Evolutionary conservation across 768 basidiomycete species (phyloP).

Genomic region (Hirschioporus abietinus): DNA sequence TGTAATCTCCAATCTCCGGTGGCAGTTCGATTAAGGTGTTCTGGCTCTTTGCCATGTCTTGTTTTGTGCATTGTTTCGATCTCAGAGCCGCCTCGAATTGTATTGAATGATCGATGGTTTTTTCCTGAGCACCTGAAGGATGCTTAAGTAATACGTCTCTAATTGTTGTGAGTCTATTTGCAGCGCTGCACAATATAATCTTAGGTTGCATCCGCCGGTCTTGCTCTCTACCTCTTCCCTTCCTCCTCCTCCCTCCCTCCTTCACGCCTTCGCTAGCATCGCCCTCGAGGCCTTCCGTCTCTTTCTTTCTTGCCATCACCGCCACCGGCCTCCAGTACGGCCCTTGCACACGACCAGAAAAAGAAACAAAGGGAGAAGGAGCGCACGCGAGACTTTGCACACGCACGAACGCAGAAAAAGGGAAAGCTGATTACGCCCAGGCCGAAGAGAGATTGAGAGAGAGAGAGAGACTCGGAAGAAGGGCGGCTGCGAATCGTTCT

Average conservation of each 20-base stretch:
- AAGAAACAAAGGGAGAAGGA: too few species aligned
- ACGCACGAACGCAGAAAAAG: not conserved
- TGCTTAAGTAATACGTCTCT: not conserved
- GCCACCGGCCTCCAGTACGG: too few species aligned
- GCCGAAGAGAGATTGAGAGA: not conserved
- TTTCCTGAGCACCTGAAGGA: not conserved
- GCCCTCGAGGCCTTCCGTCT: too few species aligned
- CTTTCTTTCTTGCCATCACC: too few species aligned
- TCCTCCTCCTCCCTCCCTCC: not conserved
- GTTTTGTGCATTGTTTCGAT: not conserved
- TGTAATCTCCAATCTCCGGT: conserved; percentile 14
- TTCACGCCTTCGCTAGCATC: too few species aligned
- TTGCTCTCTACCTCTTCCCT: not conserved
- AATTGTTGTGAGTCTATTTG: not conserved
- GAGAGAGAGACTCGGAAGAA: not conserved
- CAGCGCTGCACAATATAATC: not conserved
- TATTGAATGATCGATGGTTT: not conserved
- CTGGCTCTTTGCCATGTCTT: not conserved
- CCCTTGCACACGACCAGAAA: too few species aligned
- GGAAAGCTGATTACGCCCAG: not conserved
- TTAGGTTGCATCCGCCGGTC: not conserved
- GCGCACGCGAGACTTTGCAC: not conserved
- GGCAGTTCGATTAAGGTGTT: not conserved
- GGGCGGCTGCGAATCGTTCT: not conserved
- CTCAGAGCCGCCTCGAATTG: not conserved